Evolutionary conservation across 768 basidiomycete genomes (phyloP).

Genomic region (Imleria badia): DNA sequence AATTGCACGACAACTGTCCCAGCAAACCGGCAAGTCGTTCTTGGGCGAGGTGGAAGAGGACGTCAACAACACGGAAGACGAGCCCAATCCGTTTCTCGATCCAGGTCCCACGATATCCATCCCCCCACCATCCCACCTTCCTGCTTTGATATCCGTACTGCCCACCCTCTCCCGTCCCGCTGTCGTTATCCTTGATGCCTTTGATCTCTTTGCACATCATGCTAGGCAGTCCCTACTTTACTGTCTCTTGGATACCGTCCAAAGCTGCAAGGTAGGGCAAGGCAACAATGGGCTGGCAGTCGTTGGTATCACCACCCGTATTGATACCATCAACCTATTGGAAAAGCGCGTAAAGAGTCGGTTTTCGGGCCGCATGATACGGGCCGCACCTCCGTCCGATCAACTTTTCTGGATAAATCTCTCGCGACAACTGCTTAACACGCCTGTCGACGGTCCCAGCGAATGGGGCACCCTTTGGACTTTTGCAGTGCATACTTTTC

Average conservation of each 20-base stretch:
- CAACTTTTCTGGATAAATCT: conserved; percentile 50
- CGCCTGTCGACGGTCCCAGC: conserved; percentile 22
- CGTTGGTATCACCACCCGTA: conserved; percentile 80
- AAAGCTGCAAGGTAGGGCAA: conserved; percentile 67
- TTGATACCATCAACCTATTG: conserved; percentile 84
- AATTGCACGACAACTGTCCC: conserved; percentile 79
- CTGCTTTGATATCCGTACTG: conserved; percentile 70
- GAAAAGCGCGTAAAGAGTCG: conserved; percentile 98
- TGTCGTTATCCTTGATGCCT: conserved; percentile 83
- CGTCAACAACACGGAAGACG: conserved; percentile 35
- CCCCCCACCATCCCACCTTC: conserved; percentile 69
- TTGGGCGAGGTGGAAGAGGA: conserved; percentile 37
- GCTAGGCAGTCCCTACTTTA: conserved; percentile 92
- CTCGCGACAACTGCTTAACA: conserved; percentile 46
- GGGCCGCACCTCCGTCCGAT: conserved; percentile 61
- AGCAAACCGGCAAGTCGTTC: conserved; percentile 69
- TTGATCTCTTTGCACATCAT: conserved; percentile 91
- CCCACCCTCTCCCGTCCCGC: conserved; percentile 80
- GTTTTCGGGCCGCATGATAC: conserved; percentile 89
- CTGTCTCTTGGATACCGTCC: conserved; percentile 92
- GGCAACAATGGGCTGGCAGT: conserved; percentile 74
- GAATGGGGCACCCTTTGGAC: conserved; percentile 69
- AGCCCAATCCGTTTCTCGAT: conserved; percentile 55
- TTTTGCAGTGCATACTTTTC: conserved; percentile 52
- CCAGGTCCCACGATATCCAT: conserved; percentile 36